Percentiles rank a stretch among this genome's conserved stretches.
These are phyloP conservation scores for Austroboletus niveus DNA, from an alignment of 1,284 basidiomycete genomes.

Conservation along the genomic window DNA sequence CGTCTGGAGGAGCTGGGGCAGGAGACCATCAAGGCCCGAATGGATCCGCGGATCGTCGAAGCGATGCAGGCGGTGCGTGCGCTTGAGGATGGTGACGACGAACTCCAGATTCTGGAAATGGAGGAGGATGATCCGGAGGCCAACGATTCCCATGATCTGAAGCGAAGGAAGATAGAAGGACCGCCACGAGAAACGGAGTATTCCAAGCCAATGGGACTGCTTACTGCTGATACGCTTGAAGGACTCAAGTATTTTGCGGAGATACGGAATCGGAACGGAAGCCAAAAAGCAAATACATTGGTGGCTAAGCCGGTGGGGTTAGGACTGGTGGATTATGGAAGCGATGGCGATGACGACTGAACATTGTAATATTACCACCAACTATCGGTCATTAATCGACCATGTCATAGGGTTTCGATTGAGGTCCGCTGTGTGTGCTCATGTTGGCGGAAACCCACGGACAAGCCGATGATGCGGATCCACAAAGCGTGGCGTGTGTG, in stretches of 20 bases:
- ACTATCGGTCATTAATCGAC: not conserved
- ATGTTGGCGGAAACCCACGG: constrained; percentile 1
- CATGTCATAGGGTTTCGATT: not conserved
- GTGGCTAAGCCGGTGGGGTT: constrained; percentile 41
- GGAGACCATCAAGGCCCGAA: constrained; percentile 79
- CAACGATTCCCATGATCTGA: constrained; percentile 39
- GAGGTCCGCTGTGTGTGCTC: constrained; percentile 2
- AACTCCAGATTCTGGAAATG: constrained; percentile 36
- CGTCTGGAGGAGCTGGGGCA: constrained; percentile 80
- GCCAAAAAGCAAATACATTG: constrained; percentile 3
- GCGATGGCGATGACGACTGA: constrained; percentile 61
- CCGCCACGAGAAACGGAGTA: constrained; percentile 12
- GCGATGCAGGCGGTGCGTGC: constrained; percentile 81
- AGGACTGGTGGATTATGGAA: constrained; percentile 71
- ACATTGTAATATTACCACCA: no score
- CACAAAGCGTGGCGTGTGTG: constrained; percentile 2
- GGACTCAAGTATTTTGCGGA: constrained; percentile 85
- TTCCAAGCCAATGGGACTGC: constrained; percentile 49
- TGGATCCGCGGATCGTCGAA: constrained; percentile 83
- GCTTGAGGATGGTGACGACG: constrained; percentile 77
- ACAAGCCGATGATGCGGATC: not conserved
- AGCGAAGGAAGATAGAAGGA: constrained; percentile 39
- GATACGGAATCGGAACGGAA: constrained; percentile 61
- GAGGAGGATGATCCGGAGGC: constrained; percentile 31
- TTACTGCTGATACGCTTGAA: constrained; percentile 79